Evolutionary conservation across 225 moss, liverwort and hornwort species (phyloP), one percentile per base, ranked within the genome.

Genomic region (Ulota crispa): DNA sequence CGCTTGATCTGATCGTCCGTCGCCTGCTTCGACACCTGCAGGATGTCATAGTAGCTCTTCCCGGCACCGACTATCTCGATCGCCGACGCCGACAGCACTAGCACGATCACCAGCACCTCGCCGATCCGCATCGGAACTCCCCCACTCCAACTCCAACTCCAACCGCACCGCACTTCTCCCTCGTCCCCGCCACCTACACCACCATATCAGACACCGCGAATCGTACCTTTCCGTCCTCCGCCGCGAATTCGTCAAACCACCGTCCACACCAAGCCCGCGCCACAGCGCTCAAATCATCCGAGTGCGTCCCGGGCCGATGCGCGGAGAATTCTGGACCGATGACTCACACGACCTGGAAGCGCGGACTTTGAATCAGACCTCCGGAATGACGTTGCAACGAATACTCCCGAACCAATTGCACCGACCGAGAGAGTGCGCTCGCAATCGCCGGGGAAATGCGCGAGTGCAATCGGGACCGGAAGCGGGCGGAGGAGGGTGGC

Each of bases 1-100:
- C 95, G 92, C 86, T 93, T 95, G 81, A 95, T 91, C 80, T 95
- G 95, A 26, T 95, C 95, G 23, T 95, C 95, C n/a, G 92, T 77
- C 4, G 95, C 93, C 28, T 85, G 78, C 82, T 78, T 90, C 73
- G 95, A 90, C 36, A 93, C 89, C 79, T 93, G 91, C 8, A 95
- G 79, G 20, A 95, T 70, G 77, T 95, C 95, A 87, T 95, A 95
- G 78, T 92, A 95, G 52, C 86, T 95, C 81, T 86, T 89, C 23
- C 84, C 91, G 4, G 93, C 93, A 6, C 23, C 15, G 10, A 82
- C 89, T 68, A 75, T 34, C 75, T 83, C 75, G 41, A 91, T 64
- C 20, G 79, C 72, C 71, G 88, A 72, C 41, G 87, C 85, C 71
- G 91, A 83, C 4, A 91, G 83, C 43, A 89, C 73, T 12, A 91